phyloP scores from a whole-genome alignment of 78 protist species.

The Fonticula alba region DNA sequence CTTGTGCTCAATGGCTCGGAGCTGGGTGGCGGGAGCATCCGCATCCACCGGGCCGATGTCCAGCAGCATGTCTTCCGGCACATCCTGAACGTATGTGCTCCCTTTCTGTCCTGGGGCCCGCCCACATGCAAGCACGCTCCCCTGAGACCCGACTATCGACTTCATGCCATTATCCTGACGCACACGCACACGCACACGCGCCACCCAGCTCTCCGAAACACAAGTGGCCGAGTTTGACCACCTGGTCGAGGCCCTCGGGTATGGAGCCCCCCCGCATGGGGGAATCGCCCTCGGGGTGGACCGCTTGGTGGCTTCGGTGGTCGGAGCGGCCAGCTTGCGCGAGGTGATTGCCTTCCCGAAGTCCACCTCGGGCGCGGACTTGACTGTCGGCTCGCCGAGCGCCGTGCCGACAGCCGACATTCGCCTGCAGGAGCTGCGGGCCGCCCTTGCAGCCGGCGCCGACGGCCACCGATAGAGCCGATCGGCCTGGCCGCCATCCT shows the following conservation, averaged over 20 bases:
- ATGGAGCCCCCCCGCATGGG: conserved; percentile 47
- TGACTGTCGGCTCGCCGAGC: neutral
- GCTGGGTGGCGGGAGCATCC: conserved; percentile 73
- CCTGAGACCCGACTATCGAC: conserved; percentile 38
- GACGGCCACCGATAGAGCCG: no score
- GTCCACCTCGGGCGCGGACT: conserved; percentile 6
- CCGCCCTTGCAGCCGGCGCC: no score
- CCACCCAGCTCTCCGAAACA: neutral
- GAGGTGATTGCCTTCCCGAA: conserved; percentile 80
- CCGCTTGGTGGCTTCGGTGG: conserved; percentile 27
- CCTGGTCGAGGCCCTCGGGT: conserved; percentile 16
- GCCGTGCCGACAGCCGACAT: no score
- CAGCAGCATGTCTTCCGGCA: conserved; percentile 32
- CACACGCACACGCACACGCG: neutral
- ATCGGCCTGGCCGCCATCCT: no score
- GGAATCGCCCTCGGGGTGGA: conserved; percentile 61
- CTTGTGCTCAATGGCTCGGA: conserved; percentile 67
- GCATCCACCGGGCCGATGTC: conserved; percentile 44
- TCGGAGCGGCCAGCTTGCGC: conserved; percentile 31
- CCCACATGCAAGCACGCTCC: neutral
- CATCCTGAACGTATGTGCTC: neutral
- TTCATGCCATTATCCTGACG: conserved; percentile 37
- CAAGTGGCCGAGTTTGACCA: conserved; percentile 18
- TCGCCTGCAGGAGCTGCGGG: no score
- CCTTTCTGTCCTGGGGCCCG: neutral